Percentiles rank a stretch among this genome's conserved stretches.
Conservation (phyloP, 805 yeast species). For the Nakazawaea anatomiae region DNA sequence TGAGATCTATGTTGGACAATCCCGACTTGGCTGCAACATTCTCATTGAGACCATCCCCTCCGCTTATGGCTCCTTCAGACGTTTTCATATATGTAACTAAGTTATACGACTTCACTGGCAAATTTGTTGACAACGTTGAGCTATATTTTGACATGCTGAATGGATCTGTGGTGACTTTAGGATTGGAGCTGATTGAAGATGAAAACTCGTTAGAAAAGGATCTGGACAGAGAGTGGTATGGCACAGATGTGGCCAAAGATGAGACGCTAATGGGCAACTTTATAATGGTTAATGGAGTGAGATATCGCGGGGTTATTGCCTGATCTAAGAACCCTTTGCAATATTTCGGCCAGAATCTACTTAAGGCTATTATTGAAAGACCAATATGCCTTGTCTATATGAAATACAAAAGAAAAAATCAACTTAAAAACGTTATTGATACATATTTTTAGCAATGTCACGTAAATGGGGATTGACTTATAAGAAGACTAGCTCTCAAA, state of each 20-base stretch:
- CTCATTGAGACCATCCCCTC: not conserved
- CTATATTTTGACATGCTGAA: not conserved
- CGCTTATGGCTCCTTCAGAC: not conserved
- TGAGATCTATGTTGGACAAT: not conserved
- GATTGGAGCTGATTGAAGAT: conserved; percentile 1
- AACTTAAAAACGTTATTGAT: not conserved
- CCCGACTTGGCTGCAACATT: not conserved
- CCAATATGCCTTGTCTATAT: not conserved
- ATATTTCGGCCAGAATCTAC: not conserved
- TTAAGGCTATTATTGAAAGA: too few relatives aligned
- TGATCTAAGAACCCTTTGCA: not conserved
- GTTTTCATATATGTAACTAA: conserved; percentile 4
- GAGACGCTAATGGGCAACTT: conserved; percentile 5
- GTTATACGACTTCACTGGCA: conserved; percentile 4
- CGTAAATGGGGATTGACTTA: too few relatives aligned
- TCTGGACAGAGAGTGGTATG: conserved; percentile 5
- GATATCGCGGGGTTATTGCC: not conserved
- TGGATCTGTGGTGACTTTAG: conserved; percentile 1
- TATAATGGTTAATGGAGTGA: conserved; percentile 5
- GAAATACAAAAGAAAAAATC: not conserved
- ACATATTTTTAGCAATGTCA: too few relatives aligned
- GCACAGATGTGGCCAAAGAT: not conserved
- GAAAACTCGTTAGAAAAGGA: not conserved
- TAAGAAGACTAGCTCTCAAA: not conserved
- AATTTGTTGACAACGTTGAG: conserved; percentile 6